Evolutionary conservation across 805 yeast species (phyloP), one percentile per base, ranked within the genome.

Genomic region (Saccharomycopsis amapae): DNA sequence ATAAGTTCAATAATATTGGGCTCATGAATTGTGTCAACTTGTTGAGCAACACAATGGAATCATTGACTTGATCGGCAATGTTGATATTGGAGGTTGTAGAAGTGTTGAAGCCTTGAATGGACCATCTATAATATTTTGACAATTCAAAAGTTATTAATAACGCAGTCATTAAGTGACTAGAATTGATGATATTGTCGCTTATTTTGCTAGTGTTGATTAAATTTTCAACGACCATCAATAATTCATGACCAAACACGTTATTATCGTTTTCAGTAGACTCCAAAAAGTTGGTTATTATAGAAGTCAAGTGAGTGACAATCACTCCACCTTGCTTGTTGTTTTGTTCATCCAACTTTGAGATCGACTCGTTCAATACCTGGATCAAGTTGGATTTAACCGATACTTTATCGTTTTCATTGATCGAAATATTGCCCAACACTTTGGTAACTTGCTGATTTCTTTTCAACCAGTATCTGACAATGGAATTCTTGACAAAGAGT

Each of bases 401-500:
- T 23, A 12, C 17, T 33, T 46, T 46, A 40, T 48, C 50, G 10
- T 22, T 6, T 10, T 43, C 48, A 25, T 24, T 37, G 32, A 50
- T 38, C 15, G 24, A 15, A 5, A 46, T 26, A 22, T 42, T 28
- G 9, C 22, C 41, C n/a, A 40, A 25, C 26, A 19, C 20, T 25
- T 45, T 44, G 18, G 23, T 30, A 13, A 40, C 28, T 36, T 46
- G 48, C 34, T 38, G 45, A 25, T 37, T 20, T n/a, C 51, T 24
- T 18, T 36, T 39, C 13, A 50, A 28, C 88, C 89, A 81, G 44
- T 71, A 67, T 33, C 70, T 64, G 34, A 69, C 69, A 26, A 82
- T 65, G 46, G 75, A 68, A 59, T 83, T 83, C 58, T 84, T 84
- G 61, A 81, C 75, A 58, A 76, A 81, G 4, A 84, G 81, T 0